Evolutionary conservation across 768 basidiomycete genomes (phyloP).

Genomic region (Boletus barrowsii): DNA sequence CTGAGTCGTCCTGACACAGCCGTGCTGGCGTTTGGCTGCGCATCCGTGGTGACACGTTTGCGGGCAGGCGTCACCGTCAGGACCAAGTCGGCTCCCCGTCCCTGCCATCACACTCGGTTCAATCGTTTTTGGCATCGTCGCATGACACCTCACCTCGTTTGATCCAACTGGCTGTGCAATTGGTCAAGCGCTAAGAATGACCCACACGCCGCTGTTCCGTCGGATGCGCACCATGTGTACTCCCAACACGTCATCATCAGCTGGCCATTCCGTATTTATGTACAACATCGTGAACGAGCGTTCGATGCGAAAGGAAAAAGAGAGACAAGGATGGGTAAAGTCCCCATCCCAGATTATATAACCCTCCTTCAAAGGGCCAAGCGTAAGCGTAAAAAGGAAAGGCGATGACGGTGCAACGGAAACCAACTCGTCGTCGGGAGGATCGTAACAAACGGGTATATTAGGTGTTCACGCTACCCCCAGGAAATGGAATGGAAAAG

Average conservation of each 20-base stretch:
- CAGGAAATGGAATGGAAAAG: background rate
- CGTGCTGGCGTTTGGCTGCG: too few relatives aligned
- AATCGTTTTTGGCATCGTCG: too few relatives aligned
- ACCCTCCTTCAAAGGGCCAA: background rate
- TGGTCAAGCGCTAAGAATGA: too few relatives aligned
- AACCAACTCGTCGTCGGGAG: conserved; percentile 17
- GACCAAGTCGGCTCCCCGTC: too few relatives aligned
- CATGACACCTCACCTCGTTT: background rate
- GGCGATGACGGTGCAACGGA: background rate
- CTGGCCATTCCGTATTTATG: conserved; percentile 13
- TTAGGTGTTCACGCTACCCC: conserved; percentile 23
- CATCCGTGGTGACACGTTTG: too few relatives aligned
- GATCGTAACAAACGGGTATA: conserved; percentile 26
- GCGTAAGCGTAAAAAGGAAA: background rate
- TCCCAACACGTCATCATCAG: background rate
- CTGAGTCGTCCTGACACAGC: too few relatives aligned
- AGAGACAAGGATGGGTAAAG: background rate
- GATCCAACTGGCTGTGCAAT: background rate
- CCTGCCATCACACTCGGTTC: too few relatives aligned
- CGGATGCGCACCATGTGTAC: background rate
- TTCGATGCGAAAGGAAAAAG: background rate
- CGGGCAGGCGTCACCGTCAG: too few relatives aligned
- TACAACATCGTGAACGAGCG: conserved; percentile 13
- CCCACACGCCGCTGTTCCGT: background rate
- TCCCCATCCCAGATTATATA: background rate